Evolutionary conservation across 2,329 filamentous ascomycete species (phyloP), one percentile per base, ranked within the genome.

Genomic region (Kalmusia sp.): DNA sequence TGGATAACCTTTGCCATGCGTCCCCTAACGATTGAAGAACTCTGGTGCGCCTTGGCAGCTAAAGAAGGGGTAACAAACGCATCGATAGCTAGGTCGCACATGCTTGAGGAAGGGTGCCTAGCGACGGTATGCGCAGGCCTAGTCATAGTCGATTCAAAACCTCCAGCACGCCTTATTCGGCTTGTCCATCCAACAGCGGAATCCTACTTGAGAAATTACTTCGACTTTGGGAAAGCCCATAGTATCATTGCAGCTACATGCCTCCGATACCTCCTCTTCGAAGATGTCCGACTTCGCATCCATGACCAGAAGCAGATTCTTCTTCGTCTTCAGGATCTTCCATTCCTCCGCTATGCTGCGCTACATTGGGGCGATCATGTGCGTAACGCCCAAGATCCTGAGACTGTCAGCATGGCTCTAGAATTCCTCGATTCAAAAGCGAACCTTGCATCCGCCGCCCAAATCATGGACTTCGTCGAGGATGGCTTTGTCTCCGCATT

Each of bases 1-100:
- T 50, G 47, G 47, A 11, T 43, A 12, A 30, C 47, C 21, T 50
- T 50, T 14, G 12, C 47, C 15, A 43, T 35, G 38, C 19, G 28
- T 12, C 28, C 47, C 4, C 17, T 50, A 22, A 50, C 47, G 3
- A 19, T 34, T 5, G 7, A 19, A 7, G 47, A 50, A 14, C 35
- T 50, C 3, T 21, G 15, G 21, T 41, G 15, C 7, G 47, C 47
- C 5, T 43, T 50, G 19, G 21, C 37, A 15, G 15, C 30, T 6
- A 50, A 50, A 7, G 38, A 50, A 12, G 27, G 28, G 5, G 38
- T 50, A 19, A 35, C 12, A 8, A 50, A 17, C 19, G 14, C 15
- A 12, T 14, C 12, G 6, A 17, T 8, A n/a, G 8, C 47, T 15
- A 27, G 15, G n/a, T 15, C 12, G 5, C 27, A 50, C 30, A 43